phyloP scores from a whole-genome alignment of 768 basidiomycete genomes.

The Rossbeevera mucosa region DNA sequence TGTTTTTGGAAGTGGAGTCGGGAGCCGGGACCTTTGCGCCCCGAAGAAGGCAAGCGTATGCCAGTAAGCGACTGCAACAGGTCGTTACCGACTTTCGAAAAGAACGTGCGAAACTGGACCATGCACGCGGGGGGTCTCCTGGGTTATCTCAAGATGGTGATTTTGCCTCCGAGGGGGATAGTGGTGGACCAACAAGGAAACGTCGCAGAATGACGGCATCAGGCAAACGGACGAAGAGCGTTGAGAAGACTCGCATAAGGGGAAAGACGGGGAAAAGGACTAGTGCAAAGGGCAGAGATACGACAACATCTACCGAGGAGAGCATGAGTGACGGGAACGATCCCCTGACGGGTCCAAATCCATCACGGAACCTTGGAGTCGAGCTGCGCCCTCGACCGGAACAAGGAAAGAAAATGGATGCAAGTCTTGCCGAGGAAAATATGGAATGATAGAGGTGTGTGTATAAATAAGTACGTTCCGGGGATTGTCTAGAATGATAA shows the following conservation, averaged over 20 bases:
- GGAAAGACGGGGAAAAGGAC: not conserved
- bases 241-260: not conserved
- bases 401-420: slow-evolving; percentile 22
- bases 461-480: slow-evolving; percentile 8
- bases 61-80: slow-evolving; percentile 82
- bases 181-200: slow-evolving; percentile 29
- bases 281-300: not conserved
- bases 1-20: slow-evolving; percentile 67
- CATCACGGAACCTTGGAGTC: slow-evolving; percentile 25
- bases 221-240: slow-evolving; percentile 6
- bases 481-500: slow-evolving; percentile 1
- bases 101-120: slow-evolving; percentile 24
- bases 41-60: slow-evolving; percentile 73
- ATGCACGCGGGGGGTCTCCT: slow-evolving; percentile 12
- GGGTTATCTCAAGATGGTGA: slow-evolving; percentile 25
- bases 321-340: slow-evolving; percentile 16
- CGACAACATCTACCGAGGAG: slow-evolving; percentile 7
- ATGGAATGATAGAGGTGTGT: not conserved
- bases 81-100: slow-evolving; percentile 80
- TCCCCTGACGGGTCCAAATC: not conserved
- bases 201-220: slow-evolving; percentile 24
- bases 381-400: slow-evolving; percentile 42
- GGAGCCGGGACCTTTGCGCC: slow-evolving; percentile 73
- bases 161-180: slow-evolving; percentile 24
- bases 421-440: slow-evolving; percentile 7